Evolutionary conservation across 1,284 basidiomycete genomes (phyloP), one percentile per base, ranked within the genome.

Genomic region (Papiliotrema fonsecae): DNA sequence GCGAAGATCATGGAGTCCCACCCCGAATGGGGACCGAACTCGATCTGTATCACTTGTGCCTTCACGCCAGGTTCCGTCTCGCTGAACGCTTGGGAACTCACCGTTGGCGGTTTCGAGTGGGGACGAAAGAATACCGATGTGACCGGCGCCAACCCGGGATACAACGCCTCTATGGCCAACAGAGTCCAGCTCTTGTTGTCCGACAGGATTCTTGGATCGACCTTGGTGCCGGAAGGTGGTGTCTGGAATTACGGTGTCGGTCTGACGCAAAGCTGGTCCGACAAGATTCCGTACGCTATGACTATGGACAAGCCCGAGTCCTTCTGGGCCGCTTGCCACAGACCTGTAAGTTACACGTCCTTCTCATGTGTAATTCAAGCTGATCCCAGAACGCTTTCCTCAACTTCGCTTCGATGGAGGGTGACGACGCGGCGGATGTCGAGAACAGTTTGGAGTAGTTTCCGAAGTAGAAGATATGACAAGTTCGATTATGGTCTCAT

Each of bases 31-130:
- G 87, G 88, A 55, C 92, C 93, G 7, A 87, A 87, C 42, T 89
- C 89, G 6, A 92, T 97, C 62, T 96, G 93, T 70, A 77, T 99
- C 60, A 89, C 92, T 0, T 85, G 87, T 35, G 91, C 96, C 25
- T 99, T 98, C 77, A 98, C 96, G 2, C 96, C 96, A 3, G 96
- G 96, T 53, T 97, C 92, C 2, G 89, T 98, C 31, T 96, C 91
- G 25, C 77, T 99, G 35, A 92, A 92, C 36, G 87, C 94, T 0
- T 92, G 97, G 76, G 87, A 84, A 32, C 76, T 98, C 45, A 86
- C 86, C 9, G 85, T 93, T 3, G 80, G 85, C 45, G 96, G 96
- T 16, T 98, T 98, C 71, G 96, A 99, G 70, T 98, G 94, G 94
- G 94, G 94, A 37, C 79, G 96, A 57, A 97, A 97, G 78, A 92